These are phyloP conservation scores for Candida methanosorbosa DNA, from an alignment of 805 yeast species.

Conservation along the genomic window DNA sequence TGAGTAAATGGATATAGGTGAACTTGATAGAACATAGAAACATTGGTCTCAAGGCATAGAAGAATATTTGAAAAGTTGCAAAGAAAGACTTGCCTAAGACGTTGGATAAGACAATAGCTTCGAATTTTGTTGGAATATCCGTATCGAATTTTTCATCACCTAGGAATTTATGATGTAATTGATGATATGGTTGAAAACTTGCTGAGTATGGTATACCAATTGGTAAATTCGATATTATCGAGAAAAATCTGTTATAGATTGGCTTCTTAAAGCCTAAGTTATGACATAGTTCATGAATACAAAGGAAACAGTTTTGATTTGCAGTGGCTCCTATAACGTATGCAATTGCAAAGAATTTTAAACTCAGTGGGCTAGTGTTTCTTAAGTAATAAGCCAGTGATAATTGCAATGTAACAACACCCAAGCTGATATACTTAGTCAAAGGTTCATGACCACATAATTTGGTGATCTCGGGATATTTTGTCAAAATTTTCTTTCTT, in stretches of 20 bases:
- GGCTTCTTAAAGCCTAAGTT: conserved; percentile 79
- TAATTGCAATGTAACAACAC: conserved; percentile 65
- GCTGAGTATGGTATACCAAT: conserved; percentile 90
- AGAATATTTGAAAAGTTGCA: conserved; percentile 81
- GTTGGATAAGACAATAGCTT: conserved; percentile 65
- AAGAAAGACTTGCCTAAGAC: conserved; percentile 84
- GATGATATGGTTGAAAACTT: conserved; percentile 83
- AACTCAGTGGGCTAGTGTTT: conserved; percentile 40
- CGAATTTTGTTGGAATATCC: conserved; percentile 76
- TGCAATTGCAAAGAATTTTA: conserved; percentile 52
- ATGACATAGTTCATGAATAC: conserved; percentile 84
- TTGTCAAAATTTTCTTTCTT: conserved; percentile 62
- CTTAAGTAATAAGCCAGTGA: conserved; percentile 53
- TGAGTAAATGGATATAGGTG: conserved; percentile 67
- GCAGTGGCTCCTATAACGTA: conserved; percentile 82
- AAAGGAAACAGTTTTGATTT: conserved; percentile 75
- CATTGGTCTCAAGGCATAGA: conserved; percentile 88
- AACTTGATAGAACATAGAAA: conserved; percentile 68
- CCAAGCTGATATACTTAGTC: conserved; percentile 66
- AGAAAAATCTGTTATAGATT: conserved; percentile 63
- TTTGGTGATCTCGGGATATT: conserved; percentile 72
- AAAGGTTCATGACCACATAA: conserved; percentile 80
- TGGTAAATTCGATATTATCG: conserved; percentile 73
- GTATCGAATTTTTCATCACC: conserved; percentile 83
- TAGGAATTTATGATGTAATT: conserved; percentile 81